Evolutionary conservation across 257 asterid species (phyloP).

Genomic region (Parsonsia alboflavescens): DNA sequence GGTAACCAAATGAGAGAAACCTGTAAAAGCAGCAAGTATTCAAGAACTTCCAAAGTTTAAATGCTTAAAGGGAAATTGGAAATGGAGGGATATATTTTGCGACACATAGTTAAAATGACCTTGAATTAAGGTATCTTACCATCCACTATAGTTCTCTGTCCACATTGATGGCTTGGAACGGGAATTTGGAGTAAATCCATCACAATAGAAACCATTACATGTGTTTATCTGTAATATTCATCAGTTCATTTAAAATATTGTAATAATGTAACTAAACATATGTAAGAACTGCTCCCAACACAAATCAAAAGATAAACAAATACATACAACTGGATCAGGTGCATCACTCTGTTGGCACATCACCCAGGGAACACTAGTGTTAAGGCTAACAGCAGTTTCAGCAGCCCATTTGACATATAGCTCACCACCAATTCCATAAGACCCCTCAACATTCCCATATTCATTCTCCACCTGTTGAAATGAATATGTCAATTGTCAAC

Average conservation of each 20-base stretch:
- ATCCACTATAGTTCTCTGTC: conserved; percentile 83
- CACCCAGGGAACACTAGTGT: conserved; percentile 82
- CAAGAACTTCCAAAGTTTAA: conserved; percentile 3
- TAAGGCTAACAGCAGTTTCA: conserved; percentile 59
- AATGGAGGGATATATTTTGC: neutral
- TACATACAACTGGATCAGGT: conserved; percentile 68
- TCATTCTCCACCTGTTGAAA: conserved; percentile 67
- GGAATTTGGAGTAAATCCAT: conserved; percentile 66
- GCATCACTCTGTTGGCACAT: conserved; percentile 73
- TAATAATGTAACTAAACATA: neutral
- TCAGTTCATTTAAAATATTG: neutral
- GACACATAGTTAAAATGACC: neutral
- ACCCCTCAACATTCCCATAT: conserved; percentile 67
- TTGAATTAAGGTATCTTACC: conserved; percentile 29
- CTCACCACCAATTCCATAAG: conserved; percentile 59
- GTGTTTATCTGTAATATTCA: conserved; percentile 66
- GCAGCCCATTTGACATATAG: conserved; percentile 80
- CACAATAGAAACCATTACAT: conserved; percentile 78
- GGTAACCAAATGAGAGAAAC: conserved; percentile 79
- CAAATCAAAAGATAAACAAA: neutral
- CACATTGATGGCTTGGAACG: conserved; percentile 67
- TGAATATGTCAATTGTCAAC: neutral
- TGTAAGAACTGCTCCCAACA: neutral
- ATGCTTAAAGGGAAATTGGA: neutral
- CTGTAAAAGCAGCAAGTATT: conserved; percentile 26